A percentile compares a stretch with the other conserved stretches of the same genome.
Conservation (phyloP, 1,284 basidiomycete species). For the Salmacisia buchloeana region DNA sequence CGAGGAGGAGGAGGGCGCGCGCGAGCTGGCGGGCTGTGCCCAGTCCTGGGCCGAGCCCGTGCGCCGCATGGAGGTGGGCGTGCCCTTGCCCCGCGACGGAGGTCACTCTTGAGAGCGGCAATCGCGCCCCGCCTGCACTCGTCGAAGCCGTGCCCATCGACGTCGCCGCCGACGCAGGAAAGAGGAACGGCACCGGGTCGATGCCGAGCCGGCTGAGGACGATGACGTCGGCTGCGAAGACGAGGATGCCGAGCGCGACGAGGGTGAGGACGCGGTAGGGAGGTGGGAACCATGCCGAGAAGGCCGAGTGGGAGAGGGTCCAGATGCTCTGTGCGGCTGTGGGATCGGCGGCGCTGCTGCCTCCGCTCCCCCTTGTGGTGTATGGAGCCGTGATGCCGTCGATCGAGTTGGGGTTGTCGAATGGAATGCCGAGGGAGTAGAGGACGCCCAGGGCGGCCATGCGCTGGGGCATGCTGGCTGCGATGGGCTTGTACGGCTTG, state of each 20-base stretch:
- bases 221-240: slow-evolving; percentile 33
- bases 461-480: neutral
- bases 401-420: no score
- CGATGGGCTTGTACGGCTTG: neutral
- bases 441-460: neutral
- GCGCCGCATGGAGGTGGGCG: neutral
- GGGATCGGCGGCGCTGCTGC: neutral
- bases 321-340: neutral
- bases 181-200: slow-evolving; percentile 15
- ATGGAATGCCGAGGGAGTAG: neutral
- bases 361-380: no score
- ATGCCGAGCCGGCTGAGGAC: slow-evolving; percentile 32
- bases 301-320: slow-evolving; percentile 8
- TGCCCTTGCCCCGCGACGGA: neutral
- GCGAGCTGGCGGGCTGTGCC: neutral
- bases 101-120: neutral
- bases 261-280: slow-evolving; percentile 45
- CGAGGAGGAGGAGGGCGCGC: slow-evolving; percentile 22
- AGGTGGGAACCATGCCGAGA: slow-evolving; percentile 41
- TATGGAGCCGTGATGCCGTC: no score
- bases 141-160: neutral
- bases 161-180: neutral
- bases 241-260: slow-evolving; percentile 33
- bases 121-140: neutral
- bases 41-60: neutral